Evolutionary conservation across 1,139 yeast species (phyloP), one percentile per base, ranked within the genome.

Genomic region (Geotrichum histeridarum): DNA sequence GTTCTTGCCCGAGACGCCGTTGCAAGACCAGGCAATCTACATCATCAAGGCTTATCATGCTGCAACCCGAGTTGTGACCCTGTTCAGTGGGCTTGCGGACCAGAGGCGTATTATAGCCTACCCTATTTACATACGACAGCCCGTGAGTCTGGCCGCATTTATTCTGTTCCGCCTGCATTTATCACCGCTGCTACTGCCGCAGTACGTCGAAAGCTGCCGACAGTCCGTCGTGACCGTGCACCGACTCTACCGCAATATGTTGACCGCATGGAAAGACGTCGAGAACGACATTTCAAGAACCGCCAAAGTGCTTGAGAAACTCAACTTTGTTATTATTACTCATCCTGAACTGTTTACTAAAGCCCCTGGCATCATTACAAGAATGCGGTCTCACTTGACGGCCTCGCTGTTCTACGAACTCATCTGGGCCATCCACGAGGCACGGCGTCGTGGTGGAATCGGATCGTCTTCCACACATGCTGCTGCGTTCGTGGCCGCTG

Each of bases 361-460:
- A 51, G 74, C 78, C 7, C 80, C 80, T 31, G 89, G 93, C 22
- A 86, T 90, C 33, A 86, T 90, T 49, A 80, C 88, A 1, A 77
- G 93, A 55, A 90, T 90, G 95, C 78, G 96, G 63, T 87, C 95
- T 0, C 97, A 90, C 70, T 75, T 90, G 63, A 86, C 96, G 0
- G 96, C 95, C 0, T 88, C 96, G 0, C 71, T 90, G 55, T 90
- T 90, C 65, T 90, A 90, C 68, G 97, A 90, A 69, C 76, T 90
- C 57, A 91, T 90, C 14, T 90, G 96, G 93, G 87, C 95, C 67
- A 86, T 90, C 48, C 97, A 90, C 69, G 97, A 90, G 67, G 96
- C 96, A 0, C 77, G 95, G 67, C 76, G 96, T 66, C 74, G 95
- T 56, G 64, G 66, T 9, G 81, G 58, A 18, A 53, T 44, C 12